Base-by-base conservation (phyloP, 495 filamentous ascomycete species). In the Aspergillus sclerotioniger region DNA sequence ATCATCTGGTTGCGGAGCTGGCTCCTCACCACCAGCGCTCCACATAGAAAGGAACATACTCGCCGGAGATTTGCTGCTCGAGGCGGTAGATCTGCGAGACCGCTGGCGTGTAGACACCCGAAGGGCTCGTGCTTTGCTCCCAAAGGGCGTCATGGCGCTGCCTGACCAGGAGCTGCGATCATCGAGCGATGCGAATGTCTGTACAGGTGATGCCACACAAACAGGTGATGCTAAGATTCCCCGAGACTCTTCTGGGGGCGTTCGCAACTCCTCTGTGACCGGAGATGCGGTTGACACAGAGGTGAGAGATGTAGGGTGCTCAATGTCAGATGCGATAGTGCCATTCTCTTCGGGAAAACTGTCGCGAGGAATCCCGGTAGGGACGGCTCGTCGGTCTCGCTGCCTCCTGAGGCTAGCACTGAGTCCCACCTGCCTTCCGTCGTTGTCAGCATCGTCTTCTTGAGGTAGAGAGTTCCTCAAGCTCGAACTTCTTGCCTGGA, bases 41-140 rank as follows among this genome's bases (percentile, higher is more conserved):
- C 81, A 89, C 67, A 81, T 80, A 19, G 82, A 84, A 17, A 88
- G 71, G 51, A 86, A 88, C 54, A 78, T 76, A 51, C 77, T 80
- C 21, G 80, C 84, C 53, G 72, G 87, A 60, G 78, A 80, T 52
- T 80, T 81, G 57, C 75, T 72, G 16, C 74, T 79, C 4, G 77
- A 78, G 28, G 64, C 62, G 10, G 75, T 79, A n/a, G 78, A 80
- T 28, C 76, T 70, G 9, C 76, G 74, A 45, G 74, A 80, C 51
- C 68, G 57, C 41, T 68, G 68, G n/a, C 74, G 74, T 25, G 74
- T 80, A 51, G 66, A 55, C 39, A 63, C 64, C 33, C 75, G 70
- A 44, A 69, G 58, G 48, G 75, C 73, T 56, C 74, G 69, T 15
- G 73, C 53, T 39, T 78, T 78, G 57, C 74, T 75, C 37, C 72